These are phyloP conservation scores for Solanum ossicruentum DNA, from an alignment of 257 asterid species.

Conservation along the genomic window DNA sequence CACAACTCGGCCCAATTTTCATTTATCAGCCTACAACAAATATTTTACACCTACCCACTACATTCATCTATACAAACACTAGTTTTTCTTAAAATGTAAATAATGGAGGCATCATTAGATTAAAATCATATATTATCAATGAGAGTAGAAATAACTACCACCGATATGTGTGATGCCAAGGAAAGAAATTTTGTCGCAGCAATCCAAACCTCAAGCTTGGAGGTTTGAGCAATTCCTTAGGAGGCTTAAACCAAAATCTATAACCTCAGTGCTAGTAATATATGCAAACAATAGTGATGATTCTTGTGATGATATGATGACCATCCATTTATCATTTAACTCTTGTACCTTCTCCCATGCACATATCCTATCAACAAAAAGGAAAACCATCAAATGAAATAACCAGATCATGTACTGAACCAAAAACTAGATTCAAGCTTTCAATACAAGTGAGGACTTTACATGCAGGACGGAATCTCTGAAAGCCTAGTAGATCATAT, in stretches of 20 bases:
- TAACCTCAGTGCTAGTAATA: conserved; percentile 66
- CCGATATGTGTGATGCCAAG: conserved; percentile 44
- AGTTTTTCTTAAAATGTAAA: too few species aligned
- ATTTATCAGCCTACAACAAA: too few species aligned
- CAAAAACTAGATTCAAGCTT: neutral
- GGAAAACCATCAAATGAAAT: neutral
- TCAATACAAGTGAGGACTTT: neutral
- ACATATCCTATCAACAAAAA: neutral
- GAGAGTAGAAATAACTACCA: conserved; percentile 23
- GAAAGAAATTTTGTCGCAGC: conserved; percentile 65
- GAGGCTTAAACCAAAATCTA: conserved; percentile 48
- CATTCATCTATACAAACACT: too few species aligned
- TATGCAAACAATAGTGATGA: conserved; percentile 65
- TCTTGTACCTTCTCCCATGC: conserved; percentile 39
- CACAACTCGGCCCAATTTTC: too few species aligned
- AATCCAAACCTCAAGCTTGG: conserved; percentile 59
- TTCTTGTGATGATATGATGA: conserved; percentile 70
- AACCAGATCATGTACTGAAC: neutral
- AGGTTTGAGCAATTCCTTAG: conserved; percentile 27
- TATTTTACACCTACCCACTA: too few species aligned
- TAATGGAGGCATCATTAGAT: too few species aligned
- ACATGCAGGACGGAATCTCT: conserved; percentile 95
- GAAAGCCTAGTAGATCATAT: conserved; percentile 32
- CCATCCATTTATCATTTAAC: conserved; percentile 71
- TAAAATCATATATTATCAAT: neutral